Base-by-base conservation (phyloP, 2,329 filamentous ascomycete genomes). In the Verticillium dahliae region DNA sequence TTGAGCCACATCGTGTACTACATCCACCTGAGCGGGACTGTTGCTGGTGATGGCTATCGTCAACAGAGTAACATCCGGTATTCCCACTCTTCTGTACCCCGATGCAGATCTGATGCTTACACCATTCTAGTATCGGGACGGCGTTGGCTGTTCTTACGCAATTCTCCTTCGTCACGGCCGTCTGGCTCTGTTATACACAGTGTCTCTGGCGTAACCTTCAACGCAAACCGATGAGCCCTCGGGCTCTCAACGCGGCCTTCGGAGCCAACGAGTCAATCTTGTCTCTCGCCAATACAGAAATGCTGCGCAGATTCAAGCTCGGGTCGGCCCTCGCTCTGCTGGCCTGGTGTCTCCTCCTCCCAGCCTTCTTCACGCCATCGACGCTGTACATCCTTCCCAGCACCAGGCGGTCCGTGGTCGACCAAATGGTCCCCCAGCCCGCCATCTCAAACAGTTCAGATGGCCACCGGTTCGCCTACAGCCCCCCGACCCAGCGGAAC, bases 331-430 rank as follows among this genome's bases (percentile, higher is more conserved):
- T 64, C n/a, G 62, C 61, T 15, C 38, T 62, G 1, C 38, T 64
- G 22, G 62, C 62, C 27, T 64, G 61, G 62, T 66, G 57, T 41
- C 61, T 62, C 56, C 61, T 63, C n/a, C 62, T 65, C 27, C 62
- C 66, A 4, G 57, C 60, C n/a, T 61, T 62, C 38, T 67, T 65
- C 22, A 68, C 60, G 57, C 60, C 60, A 1, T 57, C 56, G 2
- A 62, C 56, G 5, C 45, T 62, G 15, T 59, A 38, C 37, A 52
- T 59, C 33, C 35, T 15, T 9, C 60, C 56, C 27, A 39, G 57
- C 31, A 62, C 60, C 11, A 31, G 33, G 13, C n/a, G 34, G 41
- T 15, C 18, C n/a, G 39, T 50, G 38, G 34, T 14, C 10, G 33
- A 35, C 14, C 38, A 54, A 15, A 15, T 6, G 33, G 60, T 61